phyloP scores from a whole-genome alignment of 2,329 filamentous ascomycete genomes.

The Leptographium wingfieldii region DNA sequence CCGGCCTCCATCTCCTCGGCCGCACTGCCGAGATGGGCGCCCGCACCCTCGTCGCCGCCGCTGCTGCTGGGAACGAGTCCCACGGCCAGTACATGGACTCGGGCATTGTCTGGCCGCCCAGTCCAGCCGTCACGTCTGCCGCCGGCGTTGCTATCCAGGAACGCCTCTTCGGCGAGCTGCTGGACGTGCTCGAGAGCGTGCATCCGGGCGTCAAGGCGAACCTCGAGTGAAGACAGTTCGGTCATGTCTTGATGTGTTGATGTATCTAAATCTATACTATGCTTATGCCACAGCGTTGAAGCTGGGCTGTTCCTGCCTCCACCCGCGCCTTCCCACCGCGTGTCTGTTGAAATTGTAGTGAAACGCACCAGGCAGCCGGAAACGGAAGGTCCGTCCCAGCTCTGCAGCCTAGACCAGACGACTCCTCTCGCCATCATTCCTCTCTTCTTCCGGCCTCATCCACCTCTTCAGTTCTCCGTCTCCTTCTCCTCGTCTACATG shows the following conservation, averaged over 20 bases:
- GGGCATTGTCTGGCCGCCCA: conserved; percentile 17
- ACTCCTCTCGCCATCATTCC: background rate
- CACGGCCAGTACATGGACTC: conserved; percentile 29
- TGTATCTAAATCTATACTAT: background rate
- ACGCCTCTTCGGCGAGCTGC: conserved; percentile 29
- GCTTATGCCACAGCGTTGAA: background rate
- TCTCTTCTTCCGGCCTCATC: background rate
- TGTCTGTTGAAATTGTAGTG: background rate
- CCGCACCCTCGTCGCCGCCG: conserved; percentile 25
- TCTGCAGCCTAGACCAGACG: background rate
- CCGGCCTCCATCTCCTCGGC: conserved; percentile 16
- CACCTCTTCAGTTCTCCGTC: background rate
- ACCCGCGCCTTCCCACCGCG: background rate
- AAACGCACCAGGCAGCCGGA: background rate
- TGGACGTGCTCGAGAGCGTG: conserved; percentile 28
- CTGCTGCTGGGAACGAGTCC: conserved; percentile 22
- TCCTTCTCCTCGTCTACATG: conserved; percentile 5
- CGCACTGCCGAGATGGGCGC: conserved; percentile 27
- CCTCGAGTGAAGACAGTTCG: conserved; percentile 2
- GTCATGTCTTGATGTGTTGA: background rate
- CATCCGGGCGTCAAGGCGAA: conserved; percentile 25
- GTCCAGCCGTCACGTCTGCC: conserved; percentile 21
- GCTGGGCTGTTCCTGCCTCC: background rate
- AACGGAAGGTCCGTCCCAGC: background rate
- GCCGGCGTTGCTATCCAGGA: conserved; percentile 23